Evolutionary conservation across 768 basidiomycete species (phyloP).

Genomic region (Pleurotus tuber-regium): DNA sequence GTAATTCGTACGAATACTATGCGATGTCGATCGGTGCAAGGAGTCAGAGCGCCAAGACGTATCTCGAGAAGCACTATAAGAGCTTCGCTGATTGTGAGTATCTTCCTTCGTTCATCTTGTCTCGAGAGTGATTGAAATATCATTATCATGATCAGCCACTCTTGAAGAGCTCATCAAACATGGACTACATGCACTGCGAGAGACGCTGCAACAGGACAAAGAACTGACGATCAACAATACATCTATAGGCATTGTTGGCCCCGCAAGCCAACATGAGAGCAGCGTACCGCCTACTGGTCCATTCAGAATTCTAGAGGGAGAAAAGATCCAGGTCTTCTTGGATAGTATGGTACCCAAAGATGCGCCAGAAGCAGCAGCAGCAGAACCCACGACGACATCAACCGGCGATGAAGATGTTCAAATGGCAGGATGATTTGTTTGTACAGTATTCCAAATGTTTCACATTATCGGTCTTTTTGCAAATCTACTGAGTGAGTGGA

Average conservation of each 20-base stretch:
- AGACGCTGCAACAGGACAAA: constrained; percentile 98
- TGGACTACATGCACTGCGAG: constrained; percentile 91
- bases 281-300: constrained; percentile 47
- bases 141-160: constrained; percentile 49
- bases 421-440: constrained; percentile 61
- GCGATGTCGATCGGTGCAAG: constrained; percentile 99
- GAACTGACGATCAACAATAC: constrained; percentile 93
- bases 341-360: constrained; percentile 72
- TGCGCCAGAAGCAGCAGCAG: constrained; percentile 34
- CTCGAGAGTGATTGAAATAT: background rate
- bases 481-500: constrained; percentile 13
- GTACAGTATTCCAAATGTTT: too few relatives aligned
- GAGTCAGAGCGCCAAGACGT: constrained; percentile 98
- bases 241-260: constrained; percentile 89
- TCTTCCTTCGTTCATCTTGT: background rate
- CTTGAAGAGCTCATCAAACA: constrained; percentile 89
- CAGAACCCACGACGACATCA: constrained; percentile 32
- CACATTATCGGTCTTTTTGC: background rate
- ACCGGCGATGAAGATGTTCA: constrained; percentile 76
- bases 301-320: constrained; percentile 90
- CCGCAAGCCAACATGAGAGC: constrained; percentile 57
- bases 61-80: constrained; percentile 92
- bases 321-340: constrained; percentile 71
- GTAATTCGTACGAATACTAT: constrained; percentile 96
- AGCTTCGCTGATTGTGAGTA: constrained; percentile 80